Percentiles rank a stretch among this genome's conserved stretches.
Evolutionary conservation across 768 basidiomycete species (phyloP).

Genomic region (Tricholoma bakamatsutake): DNA sequence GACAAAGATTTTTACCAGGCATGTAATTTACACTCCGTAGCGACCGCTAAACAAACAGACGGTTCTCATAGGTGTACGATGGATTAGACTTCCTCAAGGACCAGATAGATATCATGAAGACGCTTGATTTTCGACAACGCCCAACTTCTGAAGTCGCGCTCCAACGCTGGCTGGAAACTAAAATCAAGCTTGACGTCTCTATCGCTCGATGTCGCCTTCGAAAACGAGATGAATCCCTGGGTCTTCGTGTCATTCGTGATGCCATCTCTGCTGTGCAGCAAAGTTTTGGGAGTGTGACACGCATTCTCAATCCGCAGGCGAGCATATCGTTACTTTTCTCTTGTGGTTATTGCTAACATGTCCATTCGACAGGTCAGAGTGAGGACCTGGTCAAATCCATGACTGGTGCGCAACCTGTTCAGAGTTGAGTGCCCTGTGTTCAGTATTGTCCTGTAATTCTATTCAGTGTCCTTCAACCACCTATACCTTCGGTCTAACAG

Average conservation of each 20-base stretch:
- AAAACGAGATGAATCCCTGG: constrained; percentile 2
- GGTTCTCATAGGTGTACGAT: constrained; percentile 17
- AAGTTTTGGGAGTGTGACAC: not conserved
- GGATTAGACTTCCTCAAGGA: constrained; percentile 22
- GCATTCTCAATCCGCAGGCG: not conserved
- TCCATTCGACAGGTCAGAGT: too few relatives aligned
- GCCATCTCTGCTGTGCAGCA: not conserved
- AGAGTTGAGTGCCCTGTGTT: too few relatives aligned
- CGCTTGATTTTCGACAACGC: constrained; percentile 16
- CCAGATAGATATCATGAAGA: constrained; percentile 22
- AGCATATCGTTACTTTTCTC: too few relatives aligned
- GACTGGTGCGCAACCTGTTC: not conserved
- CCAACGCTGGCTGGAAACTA: constrained; percentile 15
- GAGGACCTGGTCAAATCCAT: too few relatives aligned
- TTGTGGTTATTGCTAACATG: too few relatives aligned
- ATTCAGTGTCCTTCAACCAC: too few relatives aligned
- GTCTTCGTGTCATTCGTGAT: not conserved
- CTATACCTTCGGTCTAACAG: too few relatives aligned
- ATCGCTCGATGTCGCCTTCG: constrained; percentile 9
- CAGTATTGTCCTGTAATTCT: too few relatives aligned
- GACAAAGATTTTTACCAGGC: constrained; percentile 17
- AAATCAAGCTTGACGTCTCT: not conserved
- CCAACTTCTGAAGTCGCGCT: constrained; percentile 20
- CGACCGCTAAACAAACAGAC: too few relatives aligned
- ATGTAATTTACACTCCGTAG: not conserved